Conservation (phyloP, 2,329 filamentous ascomycete genomes). For the Didymella segeticola region DNA sequence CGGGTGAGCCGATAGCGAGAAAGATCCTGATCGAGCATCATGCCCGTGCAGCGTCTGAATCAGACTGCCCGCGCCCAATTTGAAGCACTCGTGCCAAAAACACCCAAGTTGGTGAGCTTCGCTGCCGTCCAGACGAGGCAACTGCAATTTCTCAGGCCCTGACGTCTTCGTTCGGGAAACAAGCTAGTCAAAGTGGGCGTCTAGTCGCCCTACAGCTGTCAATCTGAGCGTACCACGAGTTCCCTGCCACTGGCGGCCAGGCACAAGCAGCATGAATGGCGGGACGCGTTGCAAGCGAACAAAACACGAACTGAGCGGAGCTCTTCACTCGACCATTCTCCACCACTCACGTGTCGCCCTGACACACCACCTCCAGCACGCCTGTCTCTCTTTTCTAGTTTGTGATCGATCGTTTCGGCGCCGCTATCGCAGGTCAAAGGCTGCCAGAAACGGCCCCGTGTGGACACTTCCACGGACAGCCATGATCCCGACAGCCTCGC, state of each 20-base stretch:
- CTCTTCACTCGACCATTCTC: neutral
- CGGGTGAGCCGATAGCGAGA: conserved; percentile 37
- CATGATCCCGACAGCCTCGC: conserved; percentile 29
- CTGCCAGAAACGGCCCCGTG: conserved; percentile 29
- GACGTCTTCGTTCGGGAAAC: conserved; percentile 18
- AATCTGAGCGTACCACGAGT: conserved; percentile 28
- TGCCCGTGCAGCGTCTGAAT: conserved; percentile 33
- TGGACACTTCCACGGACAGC: conserved; percentile 18
- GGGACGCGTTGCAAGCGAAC: conserved; percentile 26
- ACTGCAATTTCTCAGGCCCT: conserved; percentile 21
- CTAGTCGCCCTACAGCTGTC: conserved; percentile 45
- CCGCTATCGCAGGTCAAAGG: conserved; percentile 28
- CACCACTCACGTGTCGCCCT: conserved; percentile 9
- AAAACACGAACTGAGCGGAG: conserved; percentile 20
- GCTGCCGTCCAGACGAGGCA: conserved; percentile 16
- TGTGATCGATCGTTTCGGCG: conserved; percentile 29
- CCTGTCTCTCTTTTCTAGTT: conserved; percentile 16
- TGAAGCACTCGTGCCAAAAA: conserved; percentile 31
- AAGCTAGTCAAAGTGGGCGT: conserved; percentile 21
- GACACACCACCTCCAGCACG: conserved; percentile 6
- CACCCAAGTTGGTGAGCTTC: conserved; percentile 12
- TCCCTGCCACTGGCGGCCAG: conserved; percentile 32
- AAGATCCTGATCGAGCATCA: conserved; percentile 38
- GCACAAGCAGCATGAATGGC: conserved; percentile 30
- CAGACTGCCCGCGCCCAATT: conserved; percentile 25